Percentiles rank a stretch among this genome's conserved stretches.
phyloP scores from a whole-genome alignment of 805 yeast genomes.

The Candida xiaguanensis region DNA sequence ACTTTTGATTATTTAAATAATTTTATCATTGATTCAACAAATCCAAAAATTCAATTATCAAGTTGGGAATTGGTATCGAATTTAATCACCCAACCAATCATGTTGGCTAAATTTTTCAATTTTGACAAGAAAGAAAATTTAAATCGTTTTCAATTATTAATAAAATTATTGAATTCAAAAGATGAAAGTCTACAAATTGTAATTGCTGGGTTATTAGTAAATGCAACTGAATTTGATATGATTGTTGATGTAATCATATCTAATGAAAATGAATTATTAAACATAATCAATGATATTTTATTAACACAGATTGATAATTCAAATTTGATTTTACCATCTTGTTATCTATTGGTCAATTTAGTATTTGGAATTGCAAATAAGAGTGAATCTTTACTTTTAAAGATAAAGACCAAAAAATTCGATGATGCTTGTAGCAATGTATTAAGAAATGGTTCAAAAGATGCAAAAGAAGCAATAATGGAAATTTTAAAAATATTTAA shows the following conservation, averaged over 20 bases:
- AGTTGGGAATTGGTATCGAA: constrained; percentile 64
- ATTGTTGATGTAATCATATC: constrained; percentile 24
- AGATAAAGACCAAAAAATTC: neutral
- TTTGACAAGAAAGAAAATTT: constrained; percentile 27
- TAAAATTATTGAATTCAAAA: constrained; percentile 32
- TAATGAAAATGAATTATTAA: constrained; percentile 16
- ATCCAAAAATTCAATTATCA: constrained; percentile 49
- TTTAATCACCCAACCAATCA: constrained; percentile 39
- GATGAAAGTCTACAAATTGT: constrained; percentile 26
- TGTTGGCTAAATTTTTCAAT: constrained; percentile 59
- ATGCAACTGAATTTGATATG: constrained; percentile 38
- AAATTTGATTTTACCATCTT: constrained; percentile 27
- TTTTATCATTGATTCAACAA: constrained; percentile 34
- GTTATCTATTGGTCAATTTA: constrained; percentile 20
- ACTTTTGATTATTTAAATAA: constrained; percentile 42
- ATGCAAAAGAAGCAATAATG: constrained; percentile 10
- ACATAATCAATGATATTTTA: constrained; percentile 20
- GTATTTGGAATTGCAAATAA: constrained; percentile 12
- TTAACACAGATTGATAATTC: constrained; percentile 18
- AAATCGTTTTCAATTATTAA: constrained; percentile 25
- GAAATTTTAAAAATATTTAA: constrained; percentile 10
- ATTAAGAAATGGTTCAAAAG: constrained; percentile 5
- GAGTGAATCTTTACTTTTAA: neutral
- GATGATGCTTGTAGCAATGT: constrained; percentile 4
- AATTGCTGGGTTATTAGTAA: constrained; percentile 36